Conservation (phyloP, 2,329 filamentous ascomycete species). For the Aureobasidium melanogenum region DNA sequence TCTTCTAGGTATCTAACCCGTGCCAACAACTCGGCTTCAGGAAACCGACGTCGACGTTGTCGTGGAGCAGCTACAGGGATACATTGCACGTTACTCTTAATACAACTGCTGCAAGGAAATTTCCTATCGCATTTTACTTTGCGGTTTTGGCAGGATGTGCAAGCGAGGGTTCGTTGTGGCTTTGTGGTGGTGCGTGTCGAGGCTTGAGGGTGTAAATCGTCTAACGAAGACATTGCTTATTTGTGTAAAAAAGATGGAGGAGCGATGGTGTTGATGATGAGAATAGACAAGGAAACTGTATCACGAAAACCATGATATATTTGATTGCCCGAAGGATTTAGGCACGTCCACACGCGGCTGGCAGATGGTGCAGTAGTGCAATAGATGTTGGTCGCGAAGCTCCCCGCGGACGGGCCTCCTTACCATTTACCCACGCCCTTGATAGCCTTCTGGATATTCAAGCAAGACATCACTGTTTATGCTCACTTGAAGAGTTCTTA, state of each 20-base stretch:
- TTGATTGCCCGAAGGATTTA: not conserved
- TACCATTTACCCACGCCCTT: not conserved
- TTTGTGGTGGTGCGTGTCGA: not conserved
- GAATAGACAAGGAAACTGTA: too few relatives aligned
- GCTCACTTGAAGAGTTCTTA: too few relatives aligned
- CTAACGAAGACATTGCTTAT: not conserved
- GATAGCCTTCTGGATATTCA: not conserved
- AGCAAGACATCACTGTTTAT: too few relatives aligned
- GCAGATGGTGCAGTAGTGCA: too few relatives aligned
- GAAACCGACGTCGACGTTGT: constrained; percentile 53
- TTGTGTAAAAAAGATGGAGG: not conserved
- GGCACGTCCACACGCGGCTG: not conserved
- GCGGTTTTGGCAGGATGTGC: constrained; percentile 65
- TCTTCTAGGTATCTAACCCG: constrained; percentile 61
- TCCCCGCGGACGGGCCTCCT: not conserved
- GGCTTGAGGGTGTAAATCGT: not conserved
- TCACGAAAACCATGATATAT: not conserved
- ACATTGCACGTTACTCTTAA: constrained; percentile 52
- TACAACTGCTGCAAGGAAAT: constrained; percentile 62
- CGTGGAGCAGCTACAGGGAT: constrained; percentile 33
- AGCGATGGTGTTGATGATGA: not conserved
- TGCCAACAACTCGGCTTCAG: constrained; percentile 61
- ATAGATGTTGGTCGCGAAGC: too few relatives aligned
- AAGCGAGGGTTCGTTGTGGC: constrained; percentile 31
- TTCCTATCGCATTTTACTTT: constrained; percentile 63